A percentile compares a stretch with the other conserved stretches of the same genome.
phyloP scores from a whole-genome alignment of 768 basidiomycete species.

The Mycena capillaripes region DNA sequence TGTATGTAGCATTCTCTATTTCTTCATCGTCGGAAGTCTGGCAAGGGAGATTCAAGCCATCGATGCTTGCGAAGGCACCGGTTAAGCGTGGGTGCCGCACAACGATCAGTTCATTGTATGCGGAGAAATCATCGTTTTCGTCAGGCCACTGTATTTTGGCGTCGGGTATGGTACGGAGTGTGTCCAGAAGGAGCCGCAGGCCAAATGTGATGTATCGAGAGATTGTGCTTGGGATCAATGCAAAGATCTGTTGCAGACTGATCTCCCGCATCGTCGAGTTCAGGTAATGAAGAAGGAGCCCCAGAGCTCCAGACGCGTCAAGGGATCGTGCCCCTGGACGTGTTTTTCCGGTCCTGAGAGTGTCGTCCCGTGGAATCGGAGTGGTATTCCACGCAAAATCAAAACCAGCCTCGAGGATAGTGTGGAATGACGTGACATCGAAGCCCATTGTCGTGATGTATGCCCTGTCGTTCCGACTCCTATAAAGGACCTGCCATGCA shows the following conservation, averaged over 20 bases:
- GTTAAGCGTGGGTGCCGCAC: background rate
- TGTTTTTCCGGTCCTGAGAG: too few species aligned
- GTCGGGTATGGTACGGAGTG: background rate
- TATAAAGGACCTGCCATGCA: too few species aligned
- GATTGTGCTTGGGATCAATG: background rate
- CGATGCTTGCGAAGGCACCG: background rate
- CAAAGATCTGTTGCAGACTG: too few species aligned
- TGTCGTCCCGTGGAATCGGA: background rate
- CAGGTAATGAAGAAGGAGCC: too few species aligned
- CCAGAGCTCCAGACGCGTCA: too few species aligned
- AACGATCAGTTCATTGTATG: background rate
- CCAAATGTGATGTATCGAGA: background rate
- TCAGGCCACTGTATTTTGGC: background rate
- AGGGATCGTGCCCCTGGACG: too few species aligned
- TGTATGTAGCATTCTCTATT: too few species aligned
- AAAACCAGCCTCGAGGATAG: background rate
- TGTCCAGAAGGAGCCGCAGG: background rate
- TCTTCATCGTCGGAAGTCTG: too few species aligned
- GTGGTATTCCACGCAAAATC: background rate
- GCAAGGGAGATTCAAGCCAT: too few species aligned
- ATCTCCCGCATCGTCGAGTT: too few species aligned
- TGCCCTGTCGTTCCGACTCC: too few species aligned
- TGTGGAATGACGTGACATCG: background rate
- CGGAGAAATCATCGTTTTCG: background rate
- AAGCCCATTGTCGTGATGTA: background rate